A percentile compares a stretch with the other conserved stretches of the same genome.
These are phyloP conservation scores for Monilinia fructicola DNA, from an alignment of 2,329 filamentous ascomycete species.

Conservation along the genomic window DNA sequence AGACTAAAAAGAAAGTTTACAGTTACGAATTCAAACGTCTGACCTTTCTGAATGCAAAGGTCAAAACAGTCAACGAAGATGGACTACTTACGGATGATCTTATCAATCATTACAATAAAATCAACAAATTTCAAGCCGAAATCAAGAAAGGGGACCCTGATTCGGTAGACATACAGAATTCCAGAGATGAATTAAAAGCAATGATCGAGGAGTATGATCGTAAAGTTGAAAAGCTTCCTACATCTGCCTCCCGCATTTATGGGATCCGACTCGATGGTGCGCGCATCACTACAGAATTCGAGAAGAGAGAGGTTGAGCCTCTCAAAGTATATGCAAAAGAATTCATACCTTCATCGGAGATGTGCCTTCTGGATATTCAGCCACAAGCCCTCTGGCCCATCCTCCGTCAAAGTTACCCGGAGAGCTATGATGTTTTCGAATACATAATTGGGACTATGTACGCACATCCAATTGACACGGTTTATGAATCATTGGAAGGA, in stretches of 20 bases:
- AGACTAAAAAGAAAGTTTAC: neutral
- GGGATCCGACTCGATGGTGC: conserved; percentile 2
- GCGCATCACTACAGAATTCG: conserved; percentile 12
- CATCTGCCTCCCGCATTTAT: conserved; percentile 6
- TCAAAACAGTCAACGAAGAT: neutral
- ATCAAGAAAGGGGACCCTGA: neutral
- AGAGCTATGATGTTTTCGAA: conserved; percentile 51
- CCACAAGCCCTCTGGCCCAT: conserved; percentile 55
- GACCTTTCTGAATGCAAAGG: neutral
- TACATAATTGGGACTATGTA: conserved; percentile 51
- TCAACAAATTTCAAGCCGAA: neutral
- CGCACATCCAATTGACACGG: conserved; percentile 38
- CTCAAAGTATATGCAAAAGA: conserved; percentile 59
- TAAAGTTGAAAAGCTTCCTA: neutral
- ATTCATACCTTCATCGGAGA: conserved; percentile 61
- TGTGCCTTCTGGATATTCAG: conserved; percentile 65
- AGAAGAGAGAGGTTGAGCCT: conserved; percentile 63
- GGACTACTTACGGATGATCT: neutral
- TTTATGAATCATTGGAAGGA: conserved; percentile 49
- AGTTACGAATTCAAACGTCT: neutral
- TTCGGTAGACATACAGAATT: neutral
- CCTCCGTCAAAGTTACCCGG: conserved; percentile 44
- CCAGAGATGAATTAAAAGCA: neutral
- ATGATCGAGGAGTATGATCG: conserved; percentile 1
- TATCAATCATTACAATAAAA: conserved; percentile 5